Conservation (phyloP, 352 stramenopile genomes). For the Aphanomyces cochlioides region DNA sequence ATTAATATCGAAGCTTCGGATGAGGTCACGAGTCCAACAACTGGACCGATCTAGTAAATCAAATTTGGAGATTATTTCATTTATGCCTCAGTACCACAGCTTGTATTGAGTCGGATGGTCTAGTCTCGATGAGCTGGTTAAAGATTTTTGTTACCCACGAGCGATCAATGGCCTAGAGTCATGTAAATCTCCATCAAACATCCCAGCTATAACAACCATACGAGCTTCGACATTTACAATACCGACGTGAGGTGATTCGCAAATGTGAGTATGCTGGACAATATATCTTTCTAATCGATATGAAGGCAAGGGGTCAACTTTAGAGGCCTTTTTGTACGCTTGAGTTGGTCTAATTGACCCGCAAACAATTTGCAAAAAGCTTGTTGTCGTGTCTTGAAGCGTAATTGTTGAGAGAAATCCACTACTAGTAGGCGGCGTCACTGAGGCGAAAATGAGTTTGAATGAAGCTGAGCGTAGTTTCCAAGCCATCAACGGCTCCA, state of each 20-base stretch:
- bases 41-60: conserved; percentile 39
- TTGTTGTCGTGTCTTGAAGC: conserved; percentile 41
- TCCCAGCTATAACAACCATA: background rate
- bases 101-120: background rate
- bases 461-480: conserved; percentile 34
- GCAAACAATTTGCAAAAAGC: conserved; percentile 37
- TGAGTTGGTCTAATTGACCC: background rate
- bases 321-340: background rate
- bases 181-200: no score
- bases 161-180: no score
- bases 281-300: background rate
- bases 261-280: background rate
- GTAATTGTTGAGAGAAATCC: conserved; percentile 35
- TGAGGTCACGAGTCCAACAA: conserved; percentile 43
- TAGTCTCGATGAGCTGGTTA: no score
- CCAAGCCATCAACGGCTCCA: conserved; percentile 31
- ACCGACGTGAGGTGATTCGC: background rate
- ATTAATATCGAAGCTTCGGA: conserved; percentile 40
- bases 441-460: conserved; percentile 35
- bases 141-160: no score
- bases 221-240: conserved; percentile 3
- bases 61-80: background rate
- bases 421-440: background rate
- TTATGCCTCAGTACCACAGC: background rate
- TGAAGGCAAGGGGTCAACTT: background rate